phyloP scores from a whole-genome alignment of 2,329 filamentous ascomycete species.

The Albophoma yamanashiensis region DNA sequence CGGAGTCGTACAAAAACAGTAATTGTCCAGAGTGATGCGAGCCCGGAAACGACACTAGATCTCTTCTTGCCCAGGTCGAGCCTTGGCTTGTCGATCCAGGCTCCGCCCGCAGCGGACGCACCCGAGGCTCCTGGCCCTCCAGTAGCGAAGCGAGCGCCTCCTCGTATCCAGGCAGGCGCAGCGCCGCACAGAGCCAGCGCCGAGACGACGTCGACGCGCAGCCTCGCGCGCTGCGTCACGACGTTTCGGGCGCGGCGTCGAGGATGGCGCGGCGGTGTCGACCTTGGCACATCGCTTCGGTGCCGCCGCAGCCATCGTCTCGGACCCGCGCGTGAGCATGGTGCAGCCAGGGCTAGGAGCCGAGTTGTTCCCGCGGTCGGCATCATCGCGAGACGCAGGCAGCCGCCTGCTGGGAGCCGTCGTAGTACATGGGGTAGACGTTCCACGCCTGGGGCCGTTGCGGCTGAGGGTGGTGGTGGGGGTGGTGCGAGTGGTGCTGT shows the following conservation, averaged over 20 bases:
- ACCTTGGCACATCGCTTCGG: not conserved
- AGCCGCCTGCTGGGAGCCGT: conserved; percentile 4
- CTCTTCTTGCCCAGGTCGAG: not conserved
- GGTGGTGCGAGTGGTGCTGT: conserved; percentile 13
- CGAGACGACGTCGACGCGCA: not conserved
- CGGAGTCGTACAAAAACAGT: not conserved
- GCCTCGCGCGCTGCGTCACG: not conserved
- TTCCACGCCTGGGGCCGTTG: conserved; percentile 18
- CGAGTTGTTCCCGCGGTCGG: not conserved
- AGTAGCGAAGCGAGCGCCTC: not conserved
- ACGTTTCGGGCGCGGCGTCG: not conserved
- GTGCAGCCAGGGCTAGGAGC: not conserved
- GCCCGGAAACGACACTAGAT: not conserved
- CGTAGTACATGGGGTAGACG: conserved; percentile 23
- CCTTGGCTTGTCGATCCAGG: not conserved
- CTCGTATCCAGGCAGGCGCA: not conserved
- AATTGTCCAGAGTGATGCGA: not conserved
- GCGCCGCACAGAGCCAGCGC: not conserved
- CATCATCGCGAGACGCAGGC: conserved; percentile 6
- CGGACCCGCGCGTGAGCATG: not conserved
- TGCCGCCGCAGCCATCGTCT: not conserved
- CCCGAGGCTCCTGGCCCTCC: not conserved
- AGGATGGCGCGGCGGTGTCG: not conserved
- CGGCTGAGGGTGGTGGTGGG: conserved; percentile 14
- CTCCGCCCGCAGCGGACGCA: not conserved